Percentiles rank a stretch among this genome's conserved stretches.
These are phyloP conservation scores for Gossypium lobatum DNA, from an alignment of 441 rosid species.

Conservation along the genomic window DNA sequence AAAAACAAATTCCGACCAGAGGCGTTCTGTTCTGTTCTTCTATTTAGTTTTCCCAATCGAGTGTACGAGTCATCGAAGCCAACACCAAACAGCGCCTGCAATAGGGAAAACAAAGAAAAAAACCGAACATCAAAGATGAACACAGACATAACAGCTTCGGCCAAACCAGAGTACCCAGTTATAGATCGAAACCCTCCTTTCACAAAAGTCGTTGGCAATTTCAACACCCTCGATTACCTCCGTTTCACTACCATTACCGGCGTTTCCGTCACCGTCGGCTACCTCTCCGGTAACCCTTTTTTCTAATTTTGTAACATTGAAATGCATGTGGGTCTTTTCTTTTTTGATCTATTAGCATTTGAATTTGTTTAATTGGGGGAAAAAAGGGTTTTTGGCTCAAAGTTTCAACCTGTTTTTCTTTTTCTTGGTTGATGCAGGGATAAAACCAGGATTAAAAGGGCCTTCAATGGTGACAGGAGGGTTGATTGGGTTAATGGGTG, in stretches of 20 bases:
- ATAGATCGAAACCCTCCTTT: slow-evolving; percentile 71
- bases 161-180: slow-evolving; percentile 63
- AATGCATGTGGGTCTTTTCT: not conserved
- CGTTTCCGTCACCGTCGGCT: slow-evolving; percentile 93
- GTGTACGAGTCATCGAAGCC: not conserved
- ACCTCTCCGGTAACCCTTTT: slow-evolving; percentile 62
- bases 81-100: slow-evolving; percentile 10
- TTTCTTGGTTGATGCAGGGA: slow-evolving; percentile 36
- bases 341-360: not conserved
- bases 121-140: slow-evolving; percentile 40
- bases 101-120: not conserved
- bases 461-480: slow-evolving; percentile 98
- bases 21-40: too few species aligned
- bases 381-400: not conserved
- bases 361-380: not conserved
- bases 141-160: slow-evolving; percentile 61
- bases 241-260: slow-evolving; percentile 77
- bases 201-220: slow-evolving; percentile 70
- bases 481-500: slow-evolving; percentile 89
- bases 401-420: not conserved
- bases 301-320: not conserved
- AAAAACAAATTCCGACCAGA: too few species aligned
- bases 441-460: slow-evolving; percentile 77
- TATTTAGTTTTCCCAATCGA: too few species aligned
- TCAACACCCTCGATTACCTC: slow-evolving; percentile 72